Conservation (phyloP, 768 basidiomycete genomes). For the Mycena capillaripes region DNA sequence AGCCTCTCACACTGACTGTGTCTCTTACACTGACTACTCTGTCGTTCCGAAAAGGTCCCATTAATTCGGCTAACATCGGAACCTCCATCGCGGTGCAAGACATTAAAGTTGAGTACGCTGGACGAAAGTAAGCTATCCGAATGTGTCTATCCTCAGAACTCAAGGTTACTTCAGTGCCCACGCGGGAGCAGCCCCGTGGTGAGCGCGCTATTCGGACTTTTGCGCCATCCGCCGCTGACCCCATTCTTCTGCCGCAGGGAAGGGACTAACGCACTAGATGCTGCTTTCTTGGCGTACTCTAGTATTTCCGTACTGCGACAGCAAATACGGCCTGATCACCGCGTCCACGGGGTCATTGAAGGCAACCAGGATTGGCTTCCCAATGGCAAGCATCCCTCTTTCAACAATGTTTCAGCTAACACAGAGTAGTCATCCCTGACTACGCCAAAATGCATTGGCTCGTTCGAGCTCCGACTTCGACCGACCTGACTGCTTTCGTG, state of each 20-base stretch:
- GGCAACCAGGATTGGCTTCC: constrained; percentile 73
- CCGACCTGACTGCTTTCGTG: constrained; percentile 66
- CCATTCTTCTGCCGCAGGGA: constrained; percentile 61
- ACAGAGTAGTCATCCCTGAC: constrained; percentile 77
- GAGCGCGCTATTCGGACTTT: constrained; percentile 29
- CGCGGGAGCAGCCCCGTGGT: constrained; percentile 86
- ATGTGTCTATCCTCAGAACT: constrained; percentile 9
- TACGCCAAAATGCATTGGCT: constrained; percentile 83
- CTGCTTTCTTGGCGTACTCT: constrained; percentile 88
- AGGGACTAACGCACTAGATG: constrained; percentile 89
- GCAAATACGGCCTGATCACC: constrained; percentile 86
- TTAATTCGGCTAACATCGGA: constrained; percentile 62
- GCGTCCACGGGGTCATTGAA: constrained; percentile 83
- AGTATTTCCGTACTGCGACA: constrained; percentile 86
- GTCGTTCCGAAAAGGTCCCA: no score
- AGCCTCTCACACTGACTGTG: no score
- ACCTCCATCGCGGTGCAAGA: constrained; percentile 74
- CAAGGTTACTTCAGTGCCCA: constrained; percentile 67
- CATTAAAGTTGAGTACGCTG: constrained; percentile 79
- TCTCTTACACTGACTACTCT: no score
- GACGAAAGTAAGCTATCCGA: constrained; percentile 69
- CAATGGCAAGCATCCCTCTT: constrained; percentile 65
- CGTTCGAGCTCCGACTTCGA: constrained; percentile 75
- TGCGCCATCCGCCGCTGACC: neutral
- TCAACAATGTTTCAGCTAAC: neutral